Conservation (phyloP, 2,329 filamentous ascomycete species). For the Alternaria postmessia region DNA sequence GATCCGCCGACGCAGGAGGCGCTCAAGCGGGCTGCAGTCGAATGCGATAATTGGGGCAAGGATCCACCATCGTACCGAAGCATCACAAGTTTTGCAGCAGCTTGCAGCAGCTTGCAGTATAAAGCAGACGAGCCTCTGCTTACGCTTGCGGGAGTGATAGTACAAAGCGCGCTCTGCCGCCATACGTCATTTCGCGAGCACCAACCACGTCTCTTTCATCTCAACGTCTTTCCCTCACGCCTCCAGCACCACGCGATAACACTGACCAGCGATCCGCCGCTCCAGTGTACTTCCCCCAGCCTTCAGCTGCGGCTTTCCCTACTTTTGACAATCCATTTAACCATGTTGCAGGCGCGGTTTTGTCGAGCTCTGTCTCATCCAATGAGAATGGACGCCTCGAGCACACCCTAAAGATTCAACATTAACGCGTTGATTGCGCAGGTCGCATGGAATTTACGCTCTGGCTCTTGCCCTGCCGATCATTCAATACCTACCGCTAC, state of each 20-base stretch:
- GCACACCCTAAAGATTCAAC: constrained; percentile 30
- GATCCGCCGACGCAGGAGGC: constrained; percentile 22
- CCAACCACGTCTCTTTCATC: constrained; percentile 24
- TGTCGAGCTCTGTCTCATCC: constrained; percentile 35
- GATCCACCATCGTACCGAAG: constrained; percentile 17
- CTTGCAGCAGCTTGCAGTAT: constrained; percentile 1
- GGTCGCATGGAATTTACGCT: constrained; percentile 24
- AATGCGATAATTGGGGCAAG: constrained; percentile 15
- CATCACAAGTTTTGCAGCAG: constrained; percentile 18
- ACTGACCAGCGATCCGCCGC: constrained; percentile 33
- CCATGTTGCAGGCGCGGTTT: constrained; percentile 44
- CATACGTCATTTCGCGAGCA: constrained; percentile 25
- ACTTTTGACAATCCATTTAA: constrained; percentile 42
- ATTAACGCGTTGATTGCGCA: constrained; percentile 30
- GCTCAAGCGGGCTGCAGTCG: constrained; percentile 9
- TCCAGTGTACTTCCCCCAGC: constrained; percentile 42
- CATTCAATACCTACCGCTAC: constrained; percentile 18
- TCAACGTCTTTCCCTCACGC: constrained; percentile 18
- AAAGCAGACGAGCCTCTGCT: constrained; percentile 6
- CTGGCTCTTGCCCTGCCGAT: constrained; percentile 15
- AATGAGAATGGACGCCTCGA: constrained; percentile 42
- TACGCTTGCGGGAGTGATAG: background rate
- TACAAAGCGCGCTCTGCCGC: constrained; percentile 20
- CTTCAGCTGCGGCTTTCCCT: constrained; percentile 34
- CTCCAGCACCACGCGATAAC: constrained; percentile 22